phyloP scores from a whole-genome alignment of 2,329 filamentous ascomycete species.

The Aphanocladium album region DNA sequence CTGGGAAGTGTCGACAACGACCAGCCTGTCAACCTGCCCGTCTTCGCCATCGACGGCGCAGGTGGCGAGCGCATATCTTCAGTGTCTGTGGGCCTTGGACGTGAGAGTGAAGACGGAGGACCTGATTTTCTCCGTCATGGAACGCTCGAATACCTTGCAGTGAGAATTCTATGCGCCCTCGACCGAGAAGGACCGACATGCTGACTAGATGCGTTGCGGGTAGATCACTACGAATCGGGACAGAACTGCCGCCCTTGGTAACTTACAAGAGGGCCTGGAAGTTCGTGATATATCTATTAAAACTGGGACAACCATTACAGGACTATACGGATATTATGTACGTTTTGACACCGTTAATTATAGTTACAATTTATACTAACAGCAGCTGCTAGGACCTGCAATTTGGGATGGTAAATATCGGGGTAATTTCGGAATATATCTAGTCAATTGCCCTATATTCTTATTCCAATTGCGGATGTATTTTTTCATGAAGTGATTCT shows the following conservation, averaged over 20 bases:
- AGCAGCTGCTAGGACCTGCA: not conserved
- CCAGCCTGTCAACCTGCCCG: too few species aligned
- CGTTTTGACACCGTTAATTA: not conserved
- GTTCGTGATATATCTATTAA: not conserved
- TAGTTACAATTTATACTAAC: not conserved
- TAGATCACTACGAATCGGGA: not conserved
- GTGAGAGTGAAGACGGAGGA: not conserved
- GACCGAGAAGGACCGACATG: not conserved
- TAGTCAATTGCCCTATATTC: too few species aligned
- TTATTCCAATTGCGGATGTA: too few species aligned
- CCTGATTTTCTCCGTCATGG: not conserved
- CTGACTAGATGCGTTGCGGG: not conserved
- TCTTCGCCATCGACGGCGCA: not conserved
- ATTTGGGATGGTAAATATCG: not conserved
- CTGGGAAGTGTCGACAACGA: not conserved
- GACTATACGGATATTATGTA: not conserved
- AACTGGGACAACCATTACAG: not conserved
- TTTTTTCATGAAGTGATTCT: not conserved
- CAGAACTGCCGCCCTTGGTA: not conserved
- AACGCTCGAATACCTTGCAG: not conserved
- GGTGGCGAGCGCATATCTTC: not conserved
- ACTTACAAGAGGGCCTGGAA: not conserved
- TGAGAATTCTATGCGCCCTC: not conserved
- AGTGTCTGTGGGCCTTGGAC: not conserved
- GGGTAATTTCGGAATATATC: not conserved